Percentiles rank a stretch among this genome's conserved stretches.
Conservation (phyloP, 208 protist species). For the Trypanosoma theileri region DNA sequence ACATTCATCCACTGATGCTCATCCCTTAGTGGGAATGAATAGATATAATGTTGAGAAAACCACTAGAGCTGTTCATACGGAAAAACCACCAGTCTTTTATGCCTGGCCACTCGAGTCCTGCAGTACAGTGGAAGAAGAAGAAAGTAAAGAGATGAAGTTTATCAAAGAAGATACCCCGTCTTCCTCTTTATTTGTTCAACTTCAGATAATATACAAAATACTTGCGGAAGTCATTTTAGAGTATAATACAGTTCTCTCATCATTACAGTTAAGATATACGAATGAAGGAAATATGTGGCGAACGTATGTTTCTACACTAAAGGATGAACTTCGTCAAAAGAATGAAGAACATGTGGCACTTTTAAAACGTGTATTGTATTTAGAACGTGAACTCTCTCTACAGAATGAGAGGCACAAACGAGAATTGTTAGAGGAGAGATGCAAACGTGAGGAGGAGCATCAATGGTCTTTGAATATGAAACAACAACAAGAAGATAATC, state of each 20-base stretch:
- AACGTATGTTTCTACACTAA: neutral
- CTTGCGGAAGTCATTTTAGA: constrained; percentile 15
- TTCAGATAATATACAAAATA: neutral
- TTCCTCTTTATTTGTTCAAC: constrained; percentile 14
- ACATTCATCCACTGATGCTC: neutral
- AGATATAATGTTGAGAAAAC: neutral
- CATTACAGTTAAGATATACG: neutral
- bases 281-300: constrained; percentile 4
- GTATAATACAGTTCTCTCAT: constrained; percentile 15
- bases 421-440: neutral
- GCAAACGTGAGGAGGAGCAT: neutral
- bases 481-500: neutral
- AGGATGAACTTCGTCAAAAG: constrained; percentile 4
- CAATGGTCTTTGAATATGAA: constrained; percentile 4
- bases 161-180: neutral
- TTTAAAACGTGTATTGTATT: neutral
- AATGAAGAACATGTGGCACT: neutral
- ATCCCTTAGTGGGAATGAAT: neutral
- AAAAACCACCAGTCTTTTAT: neutral
- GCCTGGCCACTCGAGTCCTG: constrained; percentile 5
- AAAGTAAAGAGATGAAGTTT: neutral
- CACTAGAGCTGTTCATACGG: neutral
- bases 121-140: neutral
- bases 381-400: constrained; percentile 12
- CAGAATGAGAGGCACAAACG: neutral